Evolutionary conservation across 2,329 filamentous ascomycete species (phyloP).

Genomic region (Cadophora sp.): DNA sequence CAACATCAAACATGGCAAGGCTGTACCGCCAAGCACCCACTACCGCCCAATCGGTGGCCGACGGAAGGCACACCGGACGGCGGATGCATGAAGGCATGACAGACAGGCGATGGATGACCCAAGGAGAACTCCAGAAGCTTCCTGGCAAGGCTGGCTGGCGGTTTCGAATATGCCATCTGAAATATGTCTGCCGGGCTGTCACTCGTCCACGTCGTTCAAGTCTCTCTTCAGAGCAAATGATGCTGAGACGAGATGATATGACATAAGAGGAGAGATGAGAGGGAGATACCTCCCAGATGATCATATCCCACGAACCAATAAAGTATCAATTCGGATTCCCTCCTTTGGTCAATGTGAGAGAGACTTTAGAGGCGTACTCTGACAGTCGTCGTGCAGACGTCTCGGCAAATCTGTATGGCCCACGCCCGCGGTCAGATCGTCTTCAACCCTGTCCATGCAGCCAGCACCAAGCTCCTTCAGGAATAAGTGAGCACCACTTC

Average conservation of each 20-base stretch:
- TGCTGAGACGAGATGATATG: not conserved
- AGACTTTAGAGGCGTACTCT: not conserved
- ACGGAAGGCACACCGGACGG: not conserved
- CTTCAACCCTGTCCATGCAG: not conserved
- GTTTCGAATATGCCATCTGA: conserved; percentile 15
- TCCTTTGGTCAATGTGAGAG: not conserved
- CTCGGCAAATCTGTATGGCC: conserved; percentile 8
- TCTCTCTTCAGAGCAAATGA: not conserved
- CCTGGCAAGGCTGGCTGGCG: not conserved
- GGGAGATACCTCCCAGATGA: not conserved
- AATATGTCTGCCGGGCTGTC: not conserved
- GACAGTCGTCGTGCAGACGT: not conserved
- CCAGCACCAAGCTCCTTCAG: conserved; percentile 3
- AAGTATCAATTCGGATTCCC: conserved; percentile 3
- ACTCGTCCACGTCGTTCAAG: not conserved
- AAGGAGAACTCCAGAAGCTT: not conserved
- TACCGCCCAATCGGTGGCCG: conserved; percentile 1
- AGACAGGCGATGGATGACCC: conserved; percentile 5
- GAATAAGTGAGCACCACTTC: not conserved
- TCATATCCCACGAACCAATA: conserved; percentile 11
- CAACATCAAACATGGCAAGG: conserved; percentile 2
- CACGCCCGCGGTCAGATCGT: conserved; percentile 10
- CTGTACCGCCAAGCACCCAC: not conserved
- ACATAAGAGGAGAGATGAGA: not conserved
- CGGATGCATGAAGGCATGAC: conserved; percentile 5